Percentiles rank a stretch among this genome's conserved stretches.
Evolutionary conservation across 345 rosid genomes (phyloP).

Genomic region (Carallia pectinifolia): DNA sequence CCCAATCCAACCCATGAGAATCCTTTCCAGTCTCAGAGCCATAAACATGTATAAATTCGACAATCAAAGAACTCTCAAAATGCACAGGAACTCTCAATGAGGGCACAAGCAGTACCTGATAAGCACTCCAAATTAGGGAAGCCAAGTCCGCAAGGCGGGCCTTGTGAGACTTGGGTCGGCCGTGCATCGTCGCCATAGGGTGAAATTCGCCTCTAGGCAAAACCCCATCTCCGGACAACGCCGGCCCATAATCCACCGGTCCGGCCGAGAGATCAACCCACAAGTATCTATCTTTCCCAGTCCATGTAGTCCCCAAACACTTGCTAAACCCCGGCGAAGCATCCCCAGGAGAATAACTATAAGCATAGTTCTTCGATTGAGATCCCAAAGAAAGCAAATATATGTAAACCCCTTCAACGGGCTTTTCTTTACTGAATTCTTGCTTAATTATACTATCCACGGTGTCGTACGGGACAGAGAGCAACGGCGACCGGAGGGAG

Average conservation of each 20-base stretch:
- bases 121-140: constrained; percentile 81
- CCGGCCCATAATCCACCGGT: constrained; percentile 95
- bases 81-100: constrained; percentile 83
- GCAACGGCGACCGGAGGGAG: constrained; percentile 61
- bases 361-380: constrained; percentile 61
- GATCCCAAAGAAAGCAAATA: constrained; percentile 69
- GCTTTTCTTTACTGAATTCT: constrained; percentile 66
- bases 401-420: constrained; percentile 62
- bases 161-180: constrained; percentile 82
- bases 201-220: constrained; percentile 91
- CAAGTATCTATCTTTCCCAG: constrained; percentile 78
- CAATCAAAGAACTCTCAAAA: constrained; percentile 72
- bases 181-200: constrained; percentile 80
- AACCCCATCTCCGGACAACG: constrained; percentile 89
- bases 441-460: constrained; percentile 57
- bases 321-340: constrained; percentile 82
- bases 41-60: constrained; percentile 74
- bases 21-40: constrained; percentile 53
- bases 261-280: constrained; percentile 95
- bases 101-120: constrained; percentile 90
- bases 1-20: constrained; percentile 69
- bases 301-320: constrained; percentile 83
- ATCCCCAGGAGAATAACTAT: constrained; percentile 67
- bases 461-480: constrained; percentile 46
- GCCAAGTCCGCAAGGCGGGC: constrained; percentile 74